These are phyloP conservation scores for Massarina eburnea DNA, from an alignment of 2,329 filamentous ascomycete species.

Conservation along the genomic window DNA sequence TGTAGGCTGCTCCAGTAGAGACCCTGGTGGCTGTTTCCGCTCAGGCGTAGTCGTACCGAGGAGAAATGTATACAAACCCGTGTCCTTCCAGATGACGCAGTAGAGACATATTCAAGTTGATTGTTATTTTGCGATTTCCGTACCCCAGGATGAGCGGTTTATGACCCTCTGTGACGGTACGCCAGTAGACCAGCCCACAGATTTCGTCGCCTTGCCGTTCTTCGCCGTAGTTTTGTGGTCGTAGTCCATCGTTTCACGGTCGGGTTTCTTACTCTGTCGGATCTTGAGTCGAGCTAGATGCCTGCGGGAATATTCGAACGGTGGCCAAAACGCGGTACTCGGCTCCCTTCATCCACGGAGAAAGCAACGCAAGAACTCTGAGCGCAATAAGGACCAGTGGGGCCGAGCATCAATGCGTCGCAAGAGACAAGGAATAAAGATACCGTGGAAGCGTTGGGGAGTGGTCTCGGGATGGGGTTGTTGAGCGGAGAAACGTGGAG, in stretches of 20 bases:
- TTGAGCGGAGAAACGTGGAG: background rate
- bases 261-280: too few relatives aligned
- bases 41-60: background rate
- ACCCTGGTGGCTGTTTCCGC: too few relatives aligned
- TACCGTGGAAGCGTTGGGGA: background rate
- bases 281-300: too few relatives aligned
- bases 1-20: background rate
- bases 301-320: too few relatives aligned
- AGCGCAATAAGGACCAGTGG: too few relatives aligned
- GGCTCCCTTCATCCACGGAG: background rate
- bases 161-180: background rate
- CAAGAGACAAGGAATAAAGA: background rate
- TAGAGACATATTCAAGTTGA: background rate
- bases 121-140: too few relatives aligned
- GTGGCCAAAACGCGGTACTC: too few relatives aligned
- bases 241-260: too few relatives aligned
- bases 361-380: background rate
- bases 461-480: background rate
- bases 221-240: too few relatives aligned
- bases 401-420: background rate
- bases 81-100: background rate
- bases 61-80: background rate
- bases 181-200: background rate
- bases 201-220: too few relatives aligned
- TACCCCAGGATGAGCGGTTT: background rate